phyloP scores from a whole-genome alignment of 495 filamentous ascomycete species.

The Sabuloglossum arenarium region DNA sequence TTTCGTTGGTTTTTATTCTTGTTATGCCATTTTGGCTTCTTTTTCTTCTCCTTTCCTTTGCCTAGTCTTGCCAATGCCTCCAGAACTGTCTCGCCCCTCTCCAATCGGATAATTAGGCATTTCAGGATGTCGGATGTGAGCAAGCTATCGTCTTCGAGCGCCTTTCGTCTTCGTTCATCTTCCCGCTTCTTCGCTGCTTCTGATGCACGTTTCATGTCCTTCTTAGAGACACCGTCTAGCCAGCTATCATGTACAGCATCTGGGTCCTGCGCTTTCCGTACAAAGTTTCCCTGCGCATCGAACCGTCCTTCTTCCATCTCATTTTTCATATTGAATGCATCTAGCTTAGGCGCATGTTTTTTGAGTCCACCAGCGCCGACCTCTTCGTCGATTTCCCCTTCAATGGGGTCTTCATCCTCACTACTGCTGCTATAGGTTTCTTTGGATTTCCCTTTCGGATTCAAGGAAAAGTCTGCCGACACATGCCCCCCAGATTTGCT shows the following conservation, averaged over 20 bases:
- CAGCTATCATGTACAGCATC: constrained; percentile 83
- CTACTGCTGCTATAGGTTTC: constrained; percentile 44
- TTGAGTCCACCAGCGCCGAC: constrained; percentile 77
- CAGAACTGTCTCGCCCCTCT: constrained; percentile 69
- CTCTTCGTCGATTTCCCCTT: constrained; percentile 61
- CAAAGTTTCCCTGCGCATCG: constrained; percentile 74
- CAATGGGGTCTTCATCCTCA: constrained; percentile 47
- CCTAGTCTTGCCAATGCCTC: constrained; percentile 74
- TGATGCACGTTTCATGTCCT: constrained; percentile 71
- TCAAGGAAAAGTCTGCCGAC: constrained; percentile 30
- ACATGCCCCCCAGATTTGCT: constrained; percentile 56
- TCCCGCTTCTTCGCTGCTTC: constrained; percentile 80
- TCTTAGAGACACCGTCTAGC: constrained; percentile 81
- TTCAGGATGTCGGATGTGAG: constrained; percentile 53
- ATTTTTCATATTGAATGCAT: constrained; percentile 82
- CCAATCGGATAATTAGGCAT: constrained; percentile 46
- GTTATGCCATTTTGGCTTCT: constrained; percentile 38
- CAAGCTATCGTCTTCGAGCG: constrained; percentile 49
- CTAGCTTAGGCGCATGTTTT: constrained; percentile 84
- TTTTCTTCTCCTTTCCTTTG: constrained; percentile 41
- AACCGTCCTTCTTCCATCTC: constrained; percentile 90
- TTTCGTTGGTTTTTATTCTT: constrained; percentile 30
- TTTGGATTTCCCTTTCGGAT: constrained; percentile 10
- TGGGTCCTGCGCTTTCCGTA: constrained; percentile 74
- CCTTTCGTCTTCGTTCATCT: constrained; percentile 43